These are phyloP conservation scores for Moniliophthora roreri DNA, from an alignment of 1,284 basidiomycete genomes.

Conservation along the genomic window DNA sequence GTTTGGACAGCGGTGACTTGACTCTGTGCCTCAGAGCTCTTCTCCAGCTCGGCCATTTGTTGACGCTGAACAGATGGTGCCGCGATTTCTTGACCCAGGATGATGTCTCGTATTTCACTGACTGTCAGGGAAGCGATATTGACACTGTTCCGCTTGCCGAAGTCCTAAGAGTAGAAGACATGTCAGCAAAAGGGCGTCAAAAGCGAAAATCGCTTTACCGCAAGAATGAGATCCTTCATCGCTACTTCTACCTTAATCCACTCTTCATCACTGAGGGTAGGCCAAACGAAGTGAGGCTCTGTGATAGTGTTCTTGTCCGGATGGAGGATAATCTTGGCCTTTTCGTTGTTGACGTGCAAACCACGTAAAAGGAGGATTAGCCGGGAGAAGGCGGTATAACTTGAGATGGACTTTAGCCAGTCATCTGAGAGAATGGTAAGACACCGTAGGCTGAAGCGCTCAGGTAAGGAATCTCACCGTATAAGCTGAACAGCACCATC, in stretches of 20 bases:
- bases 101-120: constrained; percentile 95
- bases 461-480: constrained; percentile 50
- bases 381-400: constrained; percentile 98
- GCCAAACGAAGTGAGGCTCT: constrained; percentile 99
- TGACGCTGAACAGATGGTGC: constrained; percentile 93
- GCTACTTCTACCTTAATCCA: constrained; percentile 99
- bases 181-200: constrained; percentile 13
- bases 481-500: constrained; percentile 98
- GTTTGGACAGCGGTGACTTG: constrained; percentile 98
- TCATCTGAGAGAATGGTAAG: constrained; percentile 60
- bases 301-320: constrained; percentile 95
- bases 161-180: constrained; percentile 62
- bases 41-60: constrained; percentile 99
- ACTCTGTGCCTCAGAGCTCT: constrained; percentile 89
- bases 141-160: constrained; percentile 98
- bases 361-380: constrained; percentile 94
- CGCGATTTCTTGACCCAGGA: constrained; percentile 95
- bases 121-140: constrained; percentile 97
- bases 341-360: constrained; percentile 99
- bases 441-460: not conserved
- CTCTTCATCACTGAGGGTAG: constrained; percentile 90
- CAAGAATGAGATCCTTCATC: constrained; percentile 90
- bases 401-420: constrained; percentile 98
- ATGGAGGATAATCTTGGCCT: constrained; percentile 93
- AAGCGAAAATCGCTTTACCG: constrained; percentile 42